A percentile compares a stretch with the other conserved stretches of the same genome.
phyloP scores from a whole-genome alignment of 169 alveolate genomes.

The Eimeria mitis region DNA sequence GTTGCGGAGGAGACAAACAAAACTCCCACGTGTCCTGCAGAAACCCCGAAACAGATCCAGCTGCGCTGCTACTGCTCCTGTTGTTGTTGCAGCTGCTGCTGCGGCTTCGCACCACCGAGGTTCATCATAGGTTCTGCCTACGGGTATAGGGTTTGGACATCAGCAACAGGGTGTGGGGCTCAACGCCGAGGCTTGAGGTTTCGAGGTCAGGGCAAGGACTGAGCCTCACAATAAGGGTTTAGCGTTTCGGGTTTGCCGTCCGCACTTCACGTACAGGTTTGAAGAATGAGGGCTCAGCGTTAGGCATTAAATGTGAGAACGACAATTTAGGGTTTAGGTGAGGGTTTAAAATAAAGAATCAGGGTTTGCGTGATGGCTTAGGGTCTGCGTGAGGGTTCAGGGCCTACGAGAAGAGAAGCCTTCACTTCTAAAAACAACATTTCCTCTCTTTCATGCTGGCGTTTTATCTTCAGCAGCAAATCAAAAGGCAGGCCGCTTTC shows the following conservation, averaged over 20 bases:
- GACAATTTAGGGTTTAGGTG: neutral
- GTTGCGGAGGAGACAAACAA: constrained; percentile 30
- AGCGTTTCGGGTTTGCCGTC: neutral
- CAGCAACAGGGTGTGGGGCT: constrained; percentile 1
- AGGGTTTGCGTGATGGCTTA: neutral
- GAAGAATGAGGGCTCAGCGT: neutral
- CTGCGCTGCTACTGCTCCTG: constrained; percentile 12
- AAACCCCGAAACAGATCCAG: neutral
- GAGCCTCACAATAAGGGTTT: neutral
- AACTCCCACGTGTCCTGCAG: constrained; percentile 52
- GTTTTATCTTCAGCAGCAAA: constrained; percentile 8
- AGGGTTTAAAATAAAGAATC: no score
- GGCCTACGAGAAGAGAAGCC: constrained; percentile 47
- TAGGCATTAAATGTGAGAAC: neutral
- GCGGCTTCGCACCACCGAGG: neutral
- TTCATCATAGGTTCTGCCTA: neutral
- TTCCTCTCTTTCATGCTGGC: neutral
- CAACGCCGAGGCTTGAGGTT: neutral
- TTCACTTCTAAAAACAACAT: constrained; percentile 1
- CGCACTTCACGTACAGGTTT: neutral
- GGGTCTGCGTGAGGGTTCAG: neutral
- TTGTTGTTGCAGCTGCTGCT: neutral
- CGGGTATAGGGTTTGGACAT: neutral
- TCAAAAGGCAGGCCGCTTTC: constrained; percentile 56
- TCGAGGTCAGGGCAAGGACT: neutral